Percentiles rank a stretch among this genome's conserved stretches.
Evolutionary conservation across 1,284 basidiomycete genomes (phyloP).

Genomic region (Trichosporon sp.): DNA sequence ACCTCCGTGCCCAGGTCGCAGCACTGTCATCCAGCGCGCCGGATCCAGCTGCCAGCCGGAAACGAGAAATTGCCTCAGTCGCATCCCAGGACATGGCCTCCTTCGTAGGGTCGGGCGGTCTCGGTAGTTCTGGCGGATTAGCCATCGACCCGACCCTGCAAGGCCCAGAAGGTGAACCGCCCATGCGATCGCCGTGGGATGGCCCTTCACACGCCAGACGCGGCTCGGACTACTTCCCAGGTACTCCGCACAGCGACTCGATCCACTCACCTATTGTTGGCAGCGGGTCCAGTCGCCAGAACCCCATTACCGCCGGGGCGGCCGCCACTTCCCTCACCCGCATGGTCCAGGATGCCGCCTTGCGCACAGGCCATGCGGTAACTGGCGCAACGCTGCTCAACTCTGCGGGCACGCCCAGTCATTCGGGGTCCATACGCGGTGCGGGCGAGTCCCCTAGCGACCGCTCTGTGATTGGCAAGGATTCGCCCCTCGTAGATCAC

Average conservation of each 20-base stretch:
- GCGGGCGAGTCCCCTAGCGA: constrained; percentile 23
- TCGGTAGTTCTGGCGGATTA: constrained; percentile 14
- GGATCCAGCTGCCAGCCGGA: constrained; percentile 26
- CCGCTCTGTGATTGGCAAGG: constrained; percentile 17
- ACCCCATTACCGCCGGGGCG: constrained; percentile 21
- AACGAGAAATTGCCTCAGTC: constrained; percentile 25
- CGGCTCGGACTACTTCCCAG: constrained; percentile 32
- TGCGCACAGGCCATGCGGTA: constrained; percentile 44
- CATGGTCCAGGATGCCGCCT: constrained; percentile 48
- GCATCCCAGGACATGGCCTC: constrained; percentile 29
- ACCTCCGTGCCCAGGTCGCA: constrained; percentile 45
- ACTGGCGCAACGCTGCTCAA: constrained; percentile 25
- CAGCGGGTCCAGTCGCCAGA: constrained; percentile 14
- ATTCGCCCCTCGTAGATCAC: constrained; percentile 16
- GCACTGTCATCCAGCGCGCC: constrained; percentile 25
- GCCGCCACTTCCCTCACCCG: constrained; percentile 39
- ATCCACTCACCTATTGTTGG: constrained; percentile 23
- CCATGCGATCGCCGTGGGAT: constrained; percentile 22
- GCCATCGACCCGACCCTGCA: constrained; percentile 24
- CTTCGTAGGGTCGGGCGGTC: constrained; percentile 11
- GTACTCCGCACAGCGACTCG: constrained; percentile 20
- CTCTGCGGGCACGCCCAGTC: constrained; percentile 17
- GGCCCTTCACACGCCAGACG: constrained; percentile 16
- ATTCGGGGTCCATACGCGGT: constrained; percentile 12
- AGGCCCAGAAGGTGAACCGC: constrained; percentile 23